These are phyloP conservation scores for Russula brevipes DNA, from an alignment of 768 basidiomycete species.

Conservation along the genomic window DNA sequence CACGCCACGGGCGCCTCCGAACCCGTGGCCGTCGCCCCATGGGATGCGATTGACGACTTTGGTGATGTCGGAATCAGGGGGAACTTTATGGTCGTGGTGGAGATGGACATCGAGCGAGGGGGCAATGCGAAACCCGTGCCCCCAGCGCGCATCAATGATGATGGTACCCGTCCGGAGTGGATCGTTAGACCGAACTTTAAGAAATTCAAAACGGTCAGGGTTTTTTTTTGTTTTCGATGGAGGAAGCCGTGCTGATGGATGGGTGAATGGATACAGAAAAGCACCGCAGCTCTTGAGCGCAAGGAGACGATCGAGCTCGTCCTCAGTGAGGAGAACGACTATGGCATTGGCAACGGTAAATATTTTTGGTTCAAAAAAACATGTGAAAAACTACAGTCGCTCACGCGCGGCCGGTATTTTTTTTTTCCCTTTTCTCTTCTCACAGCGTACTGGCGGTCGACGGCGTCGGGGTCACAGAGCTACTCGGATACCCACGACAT, in stretches of 20 bases:
- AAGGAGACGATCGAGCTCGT: constrained; percentile 46
- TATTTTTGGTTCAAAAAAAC: not conserved
- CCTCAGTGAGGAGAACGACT: constrained; percentile 46
- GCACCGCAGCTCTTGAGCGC: constrained; percentile 21
- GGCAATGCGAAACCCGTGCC: constrained; percentile 15
- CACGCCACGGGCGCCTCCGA: not conserved
- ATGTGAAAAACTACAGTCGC: too few species aligned
- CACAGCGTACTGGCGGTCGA: constrained; percentile 8
- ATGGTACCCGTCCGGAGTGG: constrained; percentile 32
- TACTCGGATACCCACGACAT: constrained; percentile 45
- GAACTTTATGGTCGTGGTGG: constrained; percentile 71
- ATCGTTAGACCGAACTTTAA: constrained; percentile 58
- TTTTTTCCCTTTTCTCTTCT: not conserved
- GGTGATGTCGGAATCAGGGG: constrained; percentile 57
- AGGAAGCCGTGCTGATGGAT: not conserved
- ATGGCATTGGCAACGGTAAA: constrained; percentile 49
- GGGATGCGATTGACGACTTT: constrained; percentile 57
- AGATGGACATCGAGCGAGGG: constrained; percentile 43
- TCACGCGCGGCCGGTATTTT: not conserved
- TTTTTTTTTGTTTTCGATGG: not conserved
- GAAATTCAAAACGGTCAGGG: constrained; percentile 62
- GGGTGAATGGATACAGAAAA: constrained; percentile 27
- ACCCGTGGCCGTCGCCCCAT: constrained; percentile 38
- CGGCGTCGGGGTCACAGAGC: constrained; percentile 33
- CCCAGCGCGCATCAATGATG: not conserved